These are phyloP conservation scores for Lycium barbarum DNA, from an alignment of 257 asterid genomes.

Conservation along the genomic window DNA sequence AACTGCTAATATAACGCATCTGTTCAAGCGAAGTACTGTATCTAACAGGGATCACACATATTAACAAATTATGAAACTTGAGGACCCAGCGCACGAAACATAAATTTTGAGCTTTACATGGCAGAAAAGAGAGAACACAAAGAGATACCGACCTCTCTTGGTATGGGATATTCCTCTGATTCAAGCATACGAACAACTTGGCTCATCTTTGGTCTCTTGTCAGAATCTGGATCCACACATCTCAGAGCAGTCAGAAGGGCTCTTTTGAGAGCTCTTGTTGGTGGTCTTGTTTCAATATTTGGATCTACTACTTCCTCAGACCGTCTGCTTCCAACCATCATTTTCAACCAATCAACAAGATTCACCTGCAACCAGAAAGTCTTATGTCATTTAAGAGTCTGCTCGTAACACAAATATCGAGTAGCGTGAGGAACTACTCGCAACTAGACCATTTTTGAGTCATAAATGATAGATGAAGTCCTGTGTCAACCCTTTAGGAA, in stretches of 20 bases:
- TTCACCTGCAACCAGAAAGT: slow-evolving; percentile 63
- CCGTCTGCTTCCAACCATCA: slow-evolving; percentile 93
- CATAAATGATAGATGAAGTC: neutral
- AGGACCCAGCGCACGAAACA: neutral
- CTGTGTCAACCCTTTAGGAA: neutral
- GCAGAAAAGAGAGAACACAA: neutral
- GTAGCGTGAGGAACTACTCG: neutral
- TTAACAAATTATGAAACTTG: neutral
- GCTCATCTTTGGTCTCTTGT: slow-evolving; percentile 95
- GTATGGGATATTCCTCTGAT: slow-evolving; percentile 95
- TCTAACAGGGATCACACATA: neutral
- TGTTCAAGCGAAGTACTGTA: neutral
- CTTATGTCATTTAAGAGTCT: neutral
- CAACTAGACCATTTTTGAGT: neutral
- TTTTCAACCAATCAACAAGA: slow-evolving; percentile 97
- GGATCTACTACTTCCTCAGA: slow-evolving; percentile 99
- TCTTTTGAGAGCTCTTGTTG: slow-evolving; percentile 89
- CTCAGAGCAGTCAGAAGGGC: slow-evolving; percentile 93
- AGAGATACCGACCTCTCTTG: slow-evolving; percentile 75
- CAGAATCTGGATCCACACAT: slow-evolving; percentile 99
- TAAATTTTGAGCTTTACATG: neutral
- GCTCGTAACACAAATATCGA: neutral
- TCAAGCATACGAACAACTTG: slow-evolving; percentile 98
- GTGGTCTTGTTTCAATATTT: slow-evolving; percentile 77
- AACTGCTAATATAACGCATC: neutral